phyloP scores from a whole-genome alignment of 768 basidiomycete genomes.

The Tubosaeta sp. region DNA sequence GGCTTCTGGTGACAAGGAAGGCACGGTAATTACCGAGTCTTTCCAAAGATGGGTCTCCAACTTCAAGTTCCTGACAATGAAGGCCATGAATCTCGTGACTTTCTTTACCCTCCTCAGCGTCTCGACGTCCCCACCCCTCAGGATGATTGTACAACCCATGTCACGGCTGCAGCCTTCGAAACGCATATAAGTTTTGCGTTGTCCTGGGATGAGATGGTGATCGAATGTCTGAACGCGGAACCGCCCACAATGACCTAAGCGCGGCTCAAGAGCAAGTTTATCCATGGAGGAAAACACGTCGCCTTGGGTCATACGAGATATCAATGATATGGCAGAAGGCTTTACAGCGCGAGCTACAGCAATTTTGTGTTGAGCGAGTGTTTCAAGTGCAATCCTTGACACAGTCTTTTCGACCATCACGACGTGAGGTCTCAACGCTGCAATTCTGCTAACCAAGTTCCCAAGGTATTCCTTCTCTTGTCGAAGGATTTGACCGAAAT shows the following conservation, averaged over 20 bases:
- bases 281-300: slow-evolving; percentile 96
- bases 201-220: slow-evolving; percentile 89
- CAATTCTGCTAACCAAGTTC: slow-evolving; percentile 83
- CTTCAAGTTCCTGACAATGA: slow-evolving; percentile 90
- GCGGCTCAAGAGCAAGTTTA: slow-evolving; percentile 84
- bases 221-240: slow-evolving; percentile 93
- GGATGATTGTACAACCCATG: slow-evolving; percentile 90
- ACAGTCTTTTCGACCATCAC: slow-evolving; percentile 91
- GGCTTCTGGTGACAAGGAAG: slow-evolving; percentile 61
- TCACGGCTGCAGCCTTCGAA: slow-evolving; percentile 94
- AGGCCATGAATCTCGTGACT: slow-evolving; percentile 86
- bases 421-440: slow-evolving; percentile 87
- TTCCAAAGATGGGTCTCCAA: slow-evolving; percentile 94
- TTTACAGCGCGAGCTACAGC: slow-evolving; percentile 90
- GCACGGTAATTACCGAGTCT: slow-evolving; percentile 76
- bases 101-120: slow-evolving; percentile 84
- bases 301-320: slow-evolving; percentile 92
- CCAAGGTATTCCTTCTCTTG: slow-evolving; percentile 93
- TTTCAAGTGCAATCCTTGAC: slow-evolving; percentile 85
- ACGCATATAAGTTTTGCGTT: slow-evolving; percentile 94
- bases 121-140: slow-evolving; percentile 83
- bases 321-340: slow-evolving; percentile 76
- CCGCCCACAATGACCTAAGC: slow-evolving; percentile 79
- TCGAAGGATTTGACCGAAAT: slow-evolving; percentile 84
- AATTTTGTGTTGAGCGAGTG: slow-evolving; percentile 78